Conservation (phyloP, 352 stramenopile genomes). For the Aphanomyces invadans region DNA sequence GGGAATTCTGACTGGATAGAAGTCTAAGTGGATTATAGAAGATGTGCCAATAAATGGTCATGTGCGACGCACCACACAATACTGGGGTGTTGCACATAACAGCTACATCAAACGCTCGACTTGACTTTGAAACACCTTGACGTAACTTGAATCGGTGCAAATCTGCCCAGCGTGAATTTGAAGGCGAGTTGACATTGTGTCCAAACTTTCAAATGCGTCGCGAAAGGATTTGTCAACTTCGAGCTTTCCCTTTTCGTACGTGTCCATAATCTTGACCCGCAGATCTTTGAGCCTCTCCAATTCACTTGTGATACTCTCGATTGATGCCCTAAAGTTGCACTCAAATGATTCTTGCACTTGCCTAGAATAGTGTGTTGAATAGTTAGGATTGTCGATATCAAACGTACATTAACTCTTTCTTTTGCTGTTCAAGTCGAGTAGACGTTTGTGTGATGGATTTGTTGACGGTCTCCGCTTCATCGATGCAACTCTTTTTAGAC, state of each 20-base stretch:
- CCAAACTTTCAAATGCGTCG: conserved; percentile 14
- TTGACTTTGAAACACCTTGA: conserved; percentile 12
- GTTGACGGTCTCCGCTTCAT: background rate
- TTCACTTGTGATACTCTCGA: conserved; percentile 3
- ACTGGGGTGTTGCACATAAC: background rate
- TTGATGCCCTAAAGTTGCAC: conserved; percentile 5
- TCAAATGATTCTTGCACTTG: conserved; percentile 15
- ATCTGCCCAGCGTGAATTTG: background rate
- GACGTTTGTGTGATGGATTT: background rate
- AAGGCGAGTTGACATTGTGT: background rate
- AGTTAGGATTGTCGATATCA: background rate
- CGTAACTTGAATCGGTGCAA: background rate
- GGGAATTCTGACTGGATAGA: conserved; percentile 8
- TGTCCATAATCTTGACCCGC: background rate
- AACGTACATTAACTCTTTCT: conserved; percentile 8
- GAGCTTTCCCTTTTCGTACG: conserved; percentile 7
- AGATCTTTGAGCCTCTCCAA: conserved; percentile 16
- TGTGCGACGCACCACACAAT: background rate
- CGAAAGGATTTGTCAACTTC: conserved; percentile 10
- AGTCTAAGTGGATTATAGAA: conserved; percentile 4
- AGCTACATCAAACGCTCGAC: conserved; percentile 1
- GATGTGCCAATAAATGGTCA: background rate
- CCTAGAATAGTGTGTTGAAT: background rate
- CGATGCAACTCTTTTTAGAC: conserved; percentile 4
- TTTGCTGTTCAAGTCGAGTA: background rate